Evolutionary conservation across 2,329 filamentous ascomycete genomes (phyloP).

Genomic region (Ophiostoma fasciatum): DNA sequence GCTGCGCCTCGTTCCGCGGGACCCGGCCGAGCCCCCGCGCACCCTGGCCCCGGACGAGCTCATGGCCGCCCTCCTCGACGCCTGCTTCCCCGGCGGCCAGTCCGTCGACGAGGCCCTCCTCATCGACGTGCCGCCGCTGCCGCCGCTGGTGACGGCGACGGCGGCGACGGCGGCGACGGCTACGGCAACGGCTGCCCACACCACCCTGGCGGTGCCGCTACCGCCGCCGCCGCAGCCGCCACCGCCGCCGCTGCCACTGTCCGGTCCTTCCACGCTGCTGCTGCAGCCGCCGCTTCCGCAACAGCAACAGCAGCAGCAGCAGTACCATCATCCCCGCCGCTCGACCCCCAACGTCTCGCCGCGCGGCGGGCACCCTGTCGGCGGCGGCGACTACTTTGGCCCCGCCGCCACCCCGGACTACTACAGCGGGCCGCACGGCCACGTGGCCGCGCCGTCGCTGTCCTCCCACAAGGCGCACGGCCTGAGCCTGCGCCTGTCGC

Average conservation of each 20-base stretch:
- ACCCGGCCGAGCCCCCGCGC: constrained; percentile 45
- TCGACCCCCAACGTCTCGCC: constrained; percentile 67
- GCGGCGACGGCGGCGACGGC: too few species aligned
- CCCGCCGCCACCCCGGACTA: constrained; percentile 26
- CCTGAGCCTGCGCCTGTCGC: constrained; percentile 2
- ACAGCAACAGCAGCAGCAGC: too few species aligned
- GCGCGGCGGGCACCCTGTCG: constrained; percentile 28
- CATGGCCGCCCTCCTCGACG: constrained; percentile 62
- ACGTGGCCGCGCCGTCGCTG: background rate
- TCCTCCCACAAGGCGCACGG: background rate
- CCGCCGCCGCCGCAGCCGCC: too few species aligned
- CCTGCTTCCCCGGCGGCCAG: constrained; percentile 77
- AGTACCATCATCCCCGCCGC: too few species aligned
- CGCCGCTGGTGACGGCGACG: too few species aligned
- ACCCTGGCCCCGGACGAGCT: constrained; percentile 73
- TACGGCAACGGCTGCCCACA: too few species aligned
- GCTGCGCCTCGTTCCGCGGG: constrained; percentile 61
- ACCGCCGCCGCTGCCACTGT: too few species aligned
- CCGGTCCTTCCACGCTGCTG: too few species aligned
- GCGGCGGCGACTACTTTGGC: constrained; percentile 58
- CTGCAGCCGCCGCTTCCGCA: too few species aligned
- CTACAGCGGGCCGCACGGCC: constrained; percentile 1
- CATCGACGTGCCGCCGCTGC: constrained; percentile 67
- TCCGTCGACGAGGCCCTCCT: constrained; percentile 76
- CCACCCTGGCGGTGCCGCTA: too few species aligned